These are phyloP conservation scores for Axilococcus clingmanii DNA, from an alignment of 139 green algal genomes.

Conservation along the genomic window DNA sequence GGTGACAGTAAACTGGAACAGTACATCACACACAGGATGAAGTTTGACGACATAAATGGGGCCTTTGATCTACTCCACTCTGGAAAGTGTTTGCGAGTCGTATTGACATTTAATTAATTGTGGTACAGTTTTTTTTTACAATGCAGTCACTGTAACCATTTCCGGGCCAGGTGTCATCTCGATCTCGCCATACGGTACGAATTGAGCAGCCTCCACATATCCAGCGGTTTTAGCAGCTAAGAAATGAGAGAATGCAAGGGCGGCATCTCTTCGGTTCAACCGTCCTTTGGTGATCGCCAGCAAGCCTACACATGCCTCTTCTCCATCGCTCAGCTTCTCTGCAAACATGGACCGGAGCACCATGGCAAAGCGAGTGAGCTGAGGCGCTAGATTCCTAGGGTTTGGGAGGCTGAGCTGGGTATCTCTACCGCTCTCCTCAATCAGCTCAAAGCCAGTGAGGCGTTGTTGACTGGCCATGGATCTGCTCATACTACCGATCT, in stretches of 20 bases:
- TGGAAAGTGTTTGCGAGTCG: conserved; percentile 79
- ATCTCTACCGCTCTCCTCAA: not conserved
- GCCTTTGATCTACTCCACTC: conserved; percentile 90
- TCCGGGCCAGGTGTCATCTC: not conserved
- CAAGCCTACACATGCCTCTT: too few relatives aligned
- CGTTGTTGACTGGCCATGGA: not conserved
- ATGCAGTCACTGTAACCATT: not conserved
- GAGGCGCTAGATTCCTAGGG: too few relatives aligned
- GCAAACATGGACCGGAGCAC: not conserved
- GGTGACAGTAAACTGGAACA: conserved; percentile 79
- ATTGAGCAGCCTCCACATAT: conserved; percentile 1
- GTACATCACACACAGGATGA: conserved; percentile 87
- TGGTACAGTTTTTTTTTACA: not conserved
- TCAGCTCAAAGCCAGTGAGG: not conserved
- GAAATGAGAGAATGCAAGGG: conserved; percentile 6
- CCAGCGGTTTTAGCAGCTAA: not conserved
- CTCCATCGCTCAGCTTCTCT: not conserved
- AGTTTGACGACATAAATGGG: conserved; percentile 83
- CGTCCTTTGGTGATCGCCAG: not conserved
- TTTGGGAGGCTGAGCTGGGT: not conserved
- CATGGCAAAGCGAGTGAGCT: not conserved
- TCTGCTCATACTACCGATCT: not conserved
- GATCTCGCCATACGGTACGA: conserved; percentile 2
- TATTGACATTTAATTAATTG: conserved; percentile 44
- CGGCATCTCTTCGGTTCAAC: conserved; percentile 3